These are phyloP conservation scores for Diacronema lutheri DNA, from an alignment of 78 protist species.

Conservation along the genomic window DNA sequence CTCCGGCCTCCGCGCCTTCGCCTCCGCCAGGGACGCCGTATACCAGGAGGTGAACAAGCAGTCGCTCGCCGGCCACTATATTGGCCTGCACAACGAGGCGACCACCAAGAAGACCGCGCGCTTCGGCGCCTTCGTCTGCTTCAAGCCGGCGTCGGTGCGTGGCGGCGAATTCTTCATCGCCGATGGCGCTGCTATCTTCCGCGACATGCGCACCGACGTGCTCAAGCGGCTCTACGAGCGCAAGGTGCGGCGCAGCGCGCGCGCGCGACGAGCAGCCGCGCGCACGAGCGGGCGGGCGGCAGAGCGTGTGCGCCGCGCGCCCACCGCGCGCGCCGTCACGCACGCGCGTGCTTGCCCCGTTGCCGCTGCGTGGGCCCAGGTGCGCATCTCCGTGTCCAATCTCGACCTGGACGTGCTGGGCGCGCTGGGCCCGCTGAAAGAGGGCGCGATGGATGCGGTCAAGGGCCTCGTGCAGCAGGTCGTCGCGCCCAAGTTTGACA, in stretches of 20 bases:
- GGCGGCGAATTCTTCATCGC: conserved; percentile 34
- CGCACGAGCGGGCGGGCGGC: no score
- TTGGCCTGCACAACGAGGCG: conserved; percentile 20
- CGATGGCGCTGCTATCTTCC: conserved; percentile 14
- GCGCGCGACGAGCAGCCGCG: no score
- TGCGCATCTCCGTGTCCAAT: conserved; percentile 20
- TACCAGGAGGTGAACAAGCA: conserved; percentile 30
- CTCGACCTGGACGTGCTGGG: conserved; percentile 21
- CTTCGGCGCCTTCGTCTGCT: conserved; percentile 27
- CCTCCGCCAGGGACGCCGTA: conserved; percentile 15
- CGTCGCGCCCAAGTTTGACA: conserved; percentile 36
- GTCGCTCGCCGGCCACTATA: conserved; percentile 23
- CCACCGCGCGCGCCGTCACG: no score
- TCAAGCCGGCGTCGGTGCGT: conserved; percentile 2
- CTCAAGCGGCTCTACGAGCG: background rate
- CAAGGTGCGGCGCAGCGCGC: no score
- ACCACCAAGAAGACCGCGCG: background rate
- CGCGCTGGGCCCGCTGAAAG: background rate
- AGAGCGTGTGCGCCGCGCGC: no score
- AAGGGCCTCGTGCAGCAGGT: background rate
- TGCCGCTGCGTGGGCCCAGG: no score
- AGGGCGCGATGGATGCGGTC: background rate
- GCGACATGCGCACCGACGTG: background rate
- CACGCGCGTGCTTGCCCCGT: no score
- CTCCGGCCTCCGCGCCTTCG: conserved; percentile 34